Base-by-base conservation (phyloP, 192 early-diverging fungal genomes). In the Linnemannia exigua region DNA sequence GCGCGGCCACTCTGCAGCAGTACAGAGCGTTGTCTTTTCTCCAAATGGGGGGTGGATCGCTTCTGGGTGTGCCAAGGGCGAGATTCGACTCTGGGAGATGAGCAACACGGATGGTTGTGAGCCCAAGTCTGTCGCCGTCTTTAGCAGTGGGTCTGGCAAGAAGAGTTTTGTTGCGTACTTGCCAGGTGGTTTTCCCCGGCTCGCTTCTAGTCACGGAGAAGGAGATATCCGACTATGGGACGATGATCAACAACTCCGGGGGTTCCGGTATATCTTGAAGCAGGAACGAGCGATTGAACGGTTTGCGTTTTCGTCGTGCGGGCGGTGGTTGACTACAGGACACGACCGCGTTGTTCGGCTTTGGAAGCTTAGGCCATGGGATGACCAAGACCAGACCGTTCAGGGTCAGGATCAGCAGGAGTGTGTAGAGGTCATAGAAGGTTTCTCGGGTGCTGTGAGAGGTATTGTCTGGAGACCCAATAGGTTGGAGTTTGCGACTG, bases 81-180 rank as follows among this genome's bases (percentile, higher is more conserved):
- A 33, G 25, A 22, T 75, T 36, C 73, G 38, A n/a, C n/a, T 75
- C 11, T 75, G 73, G 73, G 36, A 75, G 19, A 22, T 14, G 0
- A 1, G 20, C 7, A 38, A 19, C 41, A 44, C n/a, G n/a, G n/a
- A 44, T 44, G 41, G 9, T 63, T 31, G 51, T 3, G 52, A 14
- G 19, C 14, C 19, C 35, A 54, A 58, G n/a, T 20, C 54, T 1
- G 8, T 12, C 8, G n/a, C 22, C 9, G 0, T n/a, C 22, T 25
- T 58, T 22, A n/a, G 8, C 8, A 25, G 8, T 6, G 54, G n/a
- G 22, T n/a, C 0, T 5, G 7, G n/a, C 8, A 28, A 9, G n/a
- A 8, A 9, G n/a, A 25, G n/a, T 25, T 20, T 25, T 28, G n/a
- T 58, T 7, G 54, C 54, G 22, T 58, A 58, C n/a, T 25, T 9